Conservation (phyloP, 1,139 yeast genomes). For the Suhomyces yuchorum region DNA sequence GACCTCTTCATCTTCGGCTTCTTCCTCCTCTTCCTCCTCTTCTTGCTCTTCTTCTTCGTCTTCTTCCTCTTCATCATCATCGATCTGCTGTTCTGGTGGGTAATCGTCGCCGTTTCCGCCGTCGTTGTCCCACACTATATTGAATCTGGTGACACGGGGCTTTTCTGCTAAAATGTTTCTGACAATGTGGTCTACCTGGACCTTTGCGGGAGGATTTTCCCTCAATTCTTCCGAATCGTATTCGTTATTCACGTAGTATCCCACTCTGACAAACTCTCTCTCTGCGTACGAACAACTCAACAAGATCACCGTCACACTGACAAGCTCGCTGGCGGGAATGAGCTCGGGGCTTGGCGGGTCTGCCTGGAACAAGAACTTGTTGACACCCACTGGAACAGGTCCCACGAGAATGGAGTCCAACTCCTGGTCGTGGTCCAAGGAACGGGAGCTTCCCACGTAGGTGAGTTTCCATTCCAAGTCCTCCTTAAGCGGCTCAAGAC, state of each 20-base stretch:
- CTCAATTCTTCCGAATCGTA: slow-evolving; percentile 90
- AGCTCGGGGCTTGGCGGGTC: slow-evolving; percentile 96
- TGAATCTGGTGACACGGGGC: slow-evolving; percentile 95
- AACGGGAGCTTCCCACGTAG: slow-evolving; percentile 92
- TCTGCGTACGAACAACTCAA: slow-evolving; percentile 92
- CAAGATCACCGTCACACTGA: slow-evolving; percentile 89
- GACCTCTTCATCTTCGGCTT: slow-evolving; percentile 47
- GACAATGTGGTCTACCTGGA: slow-evolving; percentile 91
- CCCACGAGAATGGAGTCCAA: slow-evolving; percentile 94
- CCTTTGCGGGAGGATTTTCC: slow-evolving; percentile 92
- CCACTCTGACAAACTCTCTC: slow-evolving; percentile 93
- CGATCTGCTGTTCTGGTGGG: slow-evolving; percentile 59
- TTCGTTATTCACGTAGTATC: slow-evolving; percentile 95
- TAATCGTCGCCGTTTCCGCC: slow-evolving; percentile 66
- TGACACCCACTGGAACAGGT: slow-evolving; percentile 96
- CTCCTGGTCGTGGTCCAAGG: slow-evolving; percentile 95
- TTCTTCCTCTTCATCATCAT: slow-evolving; percentile 56
- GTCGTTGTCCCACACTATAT: slow-evolving; percentile 89
- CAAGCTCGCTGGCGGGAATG: slow-evolving; percentile 93
- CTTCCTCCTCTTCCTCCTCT: slow-evolving; percentile 57
- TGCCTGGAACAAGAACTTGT: slow-evolving; percentile 88
- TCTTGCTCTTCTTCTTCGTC: slow-evolving; percentile 63
- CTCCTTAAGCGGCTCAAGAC: slow-evolving; percentile 88
- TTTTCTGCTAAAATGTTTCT: slow-evolving; percentile 94
- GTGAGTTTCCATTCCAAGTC: slow-evolving; percentile 97